Percentiles rank a stretch among this genome's conserved stretches.
These are phyloP conservation scores for Diaporthe citrichinensis DNA, from an alignment of 2,329 filamentous ascomycete species.

Conservation along the genomic window DNA sequence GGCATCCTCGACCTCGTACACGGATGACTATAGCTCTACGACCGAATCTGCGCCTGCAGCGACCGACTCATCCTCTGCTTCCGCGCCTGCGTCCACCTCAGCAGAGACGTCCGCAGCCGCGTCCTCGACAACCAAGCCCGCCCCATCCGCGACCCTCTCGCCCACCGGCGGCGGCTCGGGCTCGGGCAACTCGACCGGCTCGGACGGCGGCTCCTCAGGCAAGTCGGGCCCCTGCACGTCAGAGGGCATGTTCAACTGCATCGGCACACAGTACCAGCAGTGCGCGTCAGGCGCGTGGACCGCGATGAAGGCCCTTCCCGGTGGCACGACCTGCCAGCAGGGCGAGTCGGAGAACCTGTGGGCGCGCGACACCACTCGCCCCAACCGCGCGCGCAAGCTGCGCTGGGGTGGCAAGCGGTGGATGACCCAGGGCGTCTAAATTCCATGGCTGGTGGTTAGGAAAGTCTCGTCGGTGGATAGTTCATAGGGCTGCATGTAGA, in stretches of 20 bases:
- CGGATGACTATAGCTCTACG: neutral
- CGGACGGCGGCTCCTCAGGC: slow-evolving; percentile 37
- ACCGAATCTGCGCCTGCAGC: slow-evolving; percentile 8
- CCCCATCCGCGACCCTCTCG: slow-evolving; percentile 30
- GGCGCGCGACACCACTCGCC: slow-evolving; percentile 18
- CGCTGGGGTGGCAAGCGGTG: slow-evolving; percentile 15
- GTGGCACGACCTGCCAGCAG: slow-evolving; percentile 48
- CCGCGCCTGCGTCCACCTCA: neutral
- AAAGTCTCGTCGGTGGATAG: neutral
- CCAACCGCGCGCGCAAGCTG: slow-evolving; percentile 9
- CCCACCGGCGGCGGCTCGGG: slow-evolving; percentile 30
- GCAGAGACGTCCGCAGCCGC: neutral
- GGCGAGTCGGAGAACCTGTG: slow-evolving; percentile 43
- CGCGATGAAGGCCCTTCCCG: slow-evolving; percentile 47
- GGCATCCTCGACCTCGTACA: neutral
- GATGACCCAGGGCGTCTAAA: neutral
- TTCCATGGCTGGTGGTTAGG: neutral
- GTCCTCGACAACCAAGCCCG: slow-evolving; percentile 9
- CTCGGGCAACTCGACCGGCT: slow-evolving; percentile 34
- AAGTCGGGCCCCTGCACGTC: slow-evolving; percentile 50
- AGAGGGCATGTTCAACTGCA: slow-evolving; percentile 54
- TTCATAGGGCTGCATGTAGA: slow-evolving; percentile 19
- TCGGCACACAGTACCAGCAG: slow-evolving; percentile 52
- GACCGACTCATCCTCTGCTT: neutral
- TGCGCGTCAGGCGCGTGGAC: slow-evolving; percentile 53